A percentile compares a stretch with the other conserved stretches of the same genome.
Evolutionary conservation across 495 filamentous ascomycete species (phyloP).

Genomic region (Daldinia loculata): DNA sequence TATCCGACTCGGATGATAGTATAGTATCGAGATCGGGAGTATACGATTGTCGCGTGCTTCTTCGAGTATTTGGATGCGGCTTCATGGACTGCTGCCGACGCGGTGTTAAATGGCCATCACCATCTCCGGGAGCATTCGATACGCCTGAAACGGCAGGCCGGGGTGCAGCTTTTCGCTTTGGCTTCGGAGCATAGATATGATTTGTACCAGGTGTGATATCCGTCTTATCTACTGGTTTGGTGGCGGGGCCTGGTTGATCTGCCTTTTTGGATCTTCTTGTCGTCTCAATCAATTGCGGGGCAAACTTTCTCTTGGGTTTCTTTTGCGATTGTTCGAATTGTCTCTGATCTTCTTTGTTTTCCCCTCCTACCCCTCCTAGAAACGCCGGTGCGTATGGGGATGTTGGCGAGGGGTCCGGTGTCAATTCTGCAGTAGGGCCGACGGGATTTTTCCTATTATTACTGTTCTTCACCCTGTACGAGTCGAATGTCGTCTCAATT

Average conservation of each 20-base stretch:
- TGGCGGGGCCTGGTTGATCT: constrained; percentile 61
- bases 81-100: constrained; percentile 51
- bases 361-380: constrained; percentile 9
- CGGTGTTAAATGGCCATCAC: constrained; percentile 39
- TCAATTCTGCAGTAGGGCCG: constrained; percentile 56
- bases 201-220: constrained; percentile 67
- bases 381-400: constrained; percentile 48
- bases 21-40: constrained; percentile 53
- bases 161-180: constrained; percentile 49
- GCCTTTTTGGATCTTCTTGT: constrained; percentile 64
- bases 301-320: constrained; percentile 59
- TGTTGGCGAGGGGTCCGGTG: constrained; percentile 59
- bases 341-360: constrained; percentile 23
- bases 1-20: constrained; percentile 47
- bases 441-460: constrained; percentile 41
- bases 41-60: constrained; percentile 52
- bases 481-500: constrained; percentile 67
- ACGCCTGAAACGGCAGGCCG: constrained; percentile 35
- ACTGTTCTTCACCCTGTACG: constrained; percentile 52
- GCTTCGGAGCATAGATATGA: constrained; percentile 61
- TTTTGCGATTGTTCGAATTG: constrained; percentile 26
- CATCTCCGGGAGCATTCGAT: constrained; percentile 29
- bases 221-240: constrained; percentile 62
- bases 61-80: constrained; percentile 50
- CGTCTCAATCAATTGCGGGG: constrained; percentile 75